Percentiles rank a stretch among this genome's conserved stretches.
Evolutionary conservation across 2,329 filamentous ascomycete genomes (phyloP).

Genomic region (Trichophyton simii): DNA sequence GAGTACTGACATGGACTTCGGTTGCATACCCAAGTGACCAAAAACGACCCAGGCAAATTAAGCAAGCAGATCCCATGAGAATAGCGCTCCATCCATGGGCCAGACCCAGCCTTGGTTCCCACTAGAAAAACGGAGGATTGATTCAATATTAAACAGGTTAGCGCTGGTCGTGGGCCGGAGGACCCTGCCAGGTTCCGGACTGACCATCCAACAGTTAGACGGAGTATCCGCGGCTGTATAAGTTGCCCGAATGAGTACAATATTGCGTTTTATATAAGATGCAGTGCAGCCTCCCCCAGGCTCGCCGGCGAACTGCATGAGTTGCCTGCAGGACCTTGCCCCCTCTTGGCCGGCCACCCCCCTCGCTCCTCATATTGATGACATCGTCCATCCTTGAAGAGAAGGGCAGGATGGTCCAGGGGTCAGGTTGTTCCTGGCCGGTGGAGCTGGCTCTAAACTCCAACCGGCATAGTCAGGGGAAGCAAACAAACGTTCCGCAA

Average conservation of each 20-base stretch:
- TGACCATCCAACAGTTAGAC: background rate
- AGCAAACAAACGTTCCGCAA: background rate
- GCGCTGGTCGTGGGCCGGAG: background rate
- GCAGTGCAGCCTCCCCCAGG: background rate
- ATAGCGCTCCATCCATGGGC: background rate
- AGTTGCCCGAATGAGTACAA: background rate
- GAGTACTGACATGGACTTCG: background rate
- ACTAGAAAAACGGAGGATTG: background rate
- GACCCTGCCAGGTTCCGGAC: background rate
- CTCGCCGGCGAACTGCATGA: background rate
- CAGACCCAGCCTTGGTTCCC: background rate
- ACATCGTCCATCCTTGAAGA: background rate
- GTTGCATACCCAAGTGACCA: background rate
- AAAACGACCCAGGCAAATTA: background rate
- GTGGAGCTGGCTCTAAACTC: conserved; percentile 1
- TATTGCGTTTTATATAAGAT: background rate
- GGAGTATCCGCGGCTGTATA: background rate
- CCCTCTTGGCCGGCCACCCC: background rate
- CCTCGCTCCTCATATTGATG: background rate
- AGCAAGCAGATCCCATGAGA: background rate
- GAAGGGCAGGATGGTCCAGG: background rate
- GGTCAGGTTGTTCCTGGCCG: background rate
- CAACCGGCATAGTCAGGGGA: conserved; percentile 2
- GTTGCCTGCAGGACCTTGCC: background rate
- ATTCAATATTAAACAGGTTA: background rate